These are phyloP conservation scores for Mycena albidolilacea DNA, from an alignment of 768 basidiomycete species.

Conservation along the genomic window DNA sequence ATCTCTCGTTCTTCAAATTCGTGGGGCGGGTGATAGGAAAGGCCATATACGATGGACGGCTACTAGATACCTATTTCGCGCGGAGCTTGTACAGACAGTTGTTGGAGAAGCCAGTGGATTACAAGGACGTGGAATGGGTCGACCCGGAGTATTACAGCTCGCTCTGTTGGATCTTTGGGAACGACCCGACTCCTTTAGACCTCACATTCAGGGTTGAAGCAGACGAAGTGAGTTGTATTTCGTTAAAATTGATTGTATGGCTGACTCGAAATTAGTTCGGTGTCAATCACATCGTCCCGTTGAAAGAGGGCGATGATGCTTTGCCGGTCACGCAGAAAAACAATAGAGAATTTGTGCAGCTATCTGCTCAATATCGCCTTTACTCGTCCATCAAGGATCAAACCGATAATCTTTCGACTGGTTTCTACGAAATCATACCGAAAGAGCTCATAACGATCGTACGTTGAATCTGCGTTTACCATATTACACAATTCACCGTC, in stretches of 20 bases:
- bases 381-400: slow-evolving; percentile 97
- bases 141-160: slow-evolving; percentile 99
- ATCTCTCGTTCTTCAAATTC: slow-evolving; percentile 98
- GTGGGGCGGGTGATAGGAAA: slow-evolving; percentile 98
- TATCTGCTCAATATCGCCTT: slow-evolving; percentile 94
- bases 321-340: slow-evolving; percentile 96
- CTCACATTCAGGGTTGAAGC: slow-evolving; percentile 96
- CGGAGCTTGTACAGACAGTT: slow-evolving; percentile 97
- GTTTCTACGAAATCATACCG: slow-evolving; percentile 98
- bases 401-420: slow-evolving; percentile 89
- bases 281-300: slow-evolving; percentile 86
- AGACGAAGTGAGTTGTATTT: slow-evolving; percentile 78
- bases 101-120: slow-evolving; percentile 94
- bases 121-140: slow-evolving; percentile 96
- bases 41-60: slow-evolving; percentile 95
- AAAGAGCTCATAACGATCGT: slow-evolving; percentile 96
- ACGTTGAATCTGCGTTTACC: slow-evolving; percentile 48
- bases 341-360: slow-evolving; percentile 95
- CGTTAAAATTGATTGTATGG: neutral
- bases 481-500: slow-evolving; percentile 26
- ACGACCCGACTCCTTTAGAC: slow-evolving; percentile 89
- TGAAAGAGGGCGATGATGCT: slow-evolving; percentile 89
- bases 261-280: slow-evolving; percentile 76
- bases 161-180: slow-evolving; percentile 97
- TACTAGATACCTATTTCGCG: slow-evolving; percentile 99